Conservation (phyloP, 2,329 filamentous ascomycete species). For the Apiospora pterosperma region DNA sequence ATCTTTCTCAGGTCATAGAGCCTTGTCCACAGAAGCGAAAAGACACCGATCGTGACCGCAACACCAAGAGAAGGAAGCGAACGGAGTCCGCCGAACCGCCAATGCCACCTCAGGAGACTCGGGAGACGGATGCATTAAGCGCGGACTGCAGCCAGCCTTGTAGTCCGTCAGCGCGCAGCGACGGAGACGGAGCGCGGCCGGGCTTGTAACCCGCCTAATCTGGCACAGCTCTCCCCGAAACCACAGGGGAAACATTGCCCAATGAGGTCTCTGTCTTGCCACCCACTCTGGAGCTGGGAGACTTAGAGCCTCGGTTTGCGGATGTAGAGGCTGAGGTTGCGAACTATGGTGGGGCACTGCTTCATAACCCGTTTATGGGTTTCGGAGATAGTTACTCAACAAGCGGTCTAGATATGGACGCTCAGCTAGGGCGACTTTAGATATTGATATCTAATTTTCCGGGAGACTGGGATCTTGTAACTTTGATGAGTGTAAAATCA, state of each 20-base stretch:
- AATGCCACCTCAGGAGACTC: background rate
- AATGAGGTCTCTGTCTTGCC: too few species aligned
- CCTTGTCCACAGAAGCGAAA: background rate
- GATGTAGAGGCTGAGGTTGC: too few species aligned
- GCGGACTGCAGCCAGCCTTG: background rate
- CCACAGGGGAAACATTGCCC: too few species aligned
- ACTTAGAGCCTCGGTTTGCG: too few species aligned
- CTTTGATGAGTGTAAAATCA: background rate
- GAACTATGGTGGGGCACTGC: too few species aligned
- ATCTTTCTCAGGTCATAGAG: too few species aligned
- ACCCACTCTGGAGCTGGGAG: too few species aligned
- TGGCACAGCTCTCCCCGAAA: background rate
- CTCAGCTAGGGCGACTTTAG: too few species aligned
- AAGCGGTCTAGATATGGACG: too few species aligned
- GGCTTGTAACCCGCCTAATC: background rate
- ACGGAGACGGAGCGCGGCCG: background rate
- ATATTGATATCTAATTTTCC: too few species aligned
- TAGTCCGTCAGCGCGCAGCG: background rate
- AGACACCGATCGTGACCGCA: background rate
- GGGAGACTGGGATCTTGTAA: background rate
- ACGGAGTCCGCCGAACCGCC: background rate
- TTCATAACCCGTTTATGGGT: too few species aligned
- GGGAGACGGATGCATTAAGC: background rate
- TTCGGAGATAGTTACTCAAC: too few species aligned
- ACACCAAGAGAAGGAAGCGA: background rate